Base-by-base conservation (phyloP, 2,329 filamentous ascomycete genomes). In the Epichloe elymi region DNA sequence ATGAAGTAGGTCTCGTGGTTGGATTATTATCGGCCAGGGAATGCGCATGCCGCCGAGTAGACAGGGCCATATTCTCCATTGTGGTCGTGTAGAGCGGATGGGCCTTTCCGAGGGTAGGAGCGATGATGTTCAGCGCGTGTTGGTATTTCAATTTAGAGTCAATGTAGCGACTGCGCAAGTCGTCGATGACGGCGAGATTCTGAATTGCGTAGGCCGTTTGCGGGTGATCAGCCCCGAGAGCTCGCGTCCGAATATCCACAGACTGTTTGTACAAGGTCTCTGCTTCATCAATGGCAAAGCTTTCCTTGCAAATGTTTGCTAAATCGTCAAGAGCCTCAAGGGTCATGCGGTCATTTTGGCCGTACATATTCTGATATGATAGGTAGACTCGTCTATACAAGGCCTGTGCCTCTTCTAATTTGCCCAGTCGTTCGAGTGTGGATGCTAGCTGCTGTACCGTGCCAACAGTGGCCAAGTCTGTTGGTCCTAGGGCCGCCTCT, bases 311-410 rank as follows among this genome's bases (percentile, higher is more conserved):
- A 19, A 58, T 56, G 49, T 57, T 45, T 30, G 61, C 60, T 30
- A 63, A 56, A 43, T 59, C 55, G 37, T 63, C 61, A 15, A 63
- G 58, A 3, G 60, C 59, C 23, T 60, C 56, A 8, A 63, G 54
- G 7, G 61, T 60, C 51, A 61, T 60, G 30, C 59, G 58, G 37
- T 63, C 58, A 48, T 52, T 53, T 33, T 55, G 56, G 40, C 59
- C 58, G 51, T 61, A 59, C 41, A 56, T 54, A 35, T 56, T 62
- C 41, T 59, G 56, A 51, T 59, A 60, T 2, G 59, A 60, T 12
- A 61, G 52, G 53, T 60, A 58, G 3, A 59, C 59, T 37, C 59
- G 53, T 14, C 60, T 54, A 46, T 59, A 59, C 14, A 61, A 49
- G 8, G 55, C 54, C 26, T 59, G 57, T 2, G 60, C 58, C 17